Evolutionary conservation across 306 rosid species (phyloP), one percentile per base, ranked within the genome.

Genomic region (Elaeagnus macrophylla): DNA sequence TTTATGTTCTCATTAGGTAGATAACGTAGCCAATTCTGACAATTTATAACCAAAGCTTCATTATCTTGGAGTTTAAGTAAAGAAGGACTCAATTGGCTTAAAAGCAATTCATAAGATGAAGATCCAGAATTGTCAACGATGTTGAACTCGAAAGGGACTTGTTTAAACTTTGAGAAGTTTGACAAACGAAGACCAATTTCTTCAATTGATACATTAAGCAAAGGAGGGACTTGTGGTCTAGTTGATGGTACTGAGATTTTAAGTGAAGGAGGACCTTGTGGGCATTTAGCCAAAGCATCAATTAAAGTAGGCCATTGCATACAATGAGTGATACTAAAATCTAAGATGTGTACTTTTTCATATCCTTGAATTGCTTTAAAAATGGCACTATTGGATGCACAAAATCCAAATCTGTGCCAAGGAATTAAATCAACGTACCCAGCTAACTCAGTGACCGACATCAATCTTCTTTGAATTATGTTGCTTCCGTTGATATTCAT

Each of bases 301-400:
- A 91, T 91, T 12, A 91, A 76, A 57, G 97, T 91, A 51, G 97
- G 97, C 97, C 97, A 91, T n/a, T 91, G 97, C 97, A 91, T 84
- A 67, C 97, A 84, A 45, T 85, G 85, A 3, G 93, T 84, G 60
- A 80, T 77, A 54, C 97, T 91, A 62, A 91, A 91, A 70, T 91
- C 97, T 43, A 91, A 51, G 61, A 91, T 65, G 56, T 91, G 96
- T 20, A 91, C 88, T 54, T 64, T 82, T 49, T 61, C 56, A 54
- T 64, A 84, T 11, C 95, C 94, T 12, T 67, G 48, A 66, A 78
- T 70, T 51, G 96, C 85, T 16, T 86, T 84, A 35, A 72, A 77
- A 46, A 86, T 91, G 9, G 76, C 90, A 43, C 80, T 86, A 15
- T 86, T 91, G 2, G 97, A 81, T 13, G 89, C 96, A 70, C 79